Evolutionary conservation across 75 land plant genomes (phyloP), one percentile per base, ranked within the genome.

Genomic region (Pseudotsuga menziesii): DNA sequence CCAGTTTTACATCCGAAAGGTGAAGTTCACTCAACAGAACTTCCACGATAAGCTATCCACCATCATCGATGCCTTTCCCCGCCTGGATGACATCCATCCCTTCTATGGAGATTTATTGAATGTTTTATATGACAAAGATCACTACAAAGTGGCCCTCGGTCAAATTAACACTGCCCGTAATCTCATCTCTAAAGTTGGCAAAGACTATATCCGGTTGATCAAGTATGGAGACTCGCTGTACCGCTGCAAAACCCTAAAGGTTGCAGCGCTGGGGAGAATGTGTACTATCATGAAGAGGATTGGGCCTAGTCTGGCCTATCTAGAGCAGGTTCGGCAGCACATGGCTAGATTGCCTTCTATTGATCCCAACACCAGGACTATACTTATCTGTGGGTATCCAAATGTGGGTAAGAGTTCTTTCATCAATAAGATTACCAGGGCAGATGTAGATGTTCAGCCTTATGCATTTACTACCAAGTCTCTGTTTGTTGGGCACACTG

Each of bases 401-500:
- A 95, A 95, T 85, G 98, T 95, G 69, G 98, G 98, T 5, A 95
- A 95, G 85, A 93, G 96, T 72, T 90, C 93, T 19, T 95, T 95
- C 73, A 93, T 95, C 36, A 95, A 95, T 80, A 95, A 95, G 87
- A 87, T 95, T 35, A 95, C 98, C 4, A 85, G 98, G 72, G 98
- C 98, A 22, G 98, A 95, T 90, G 98, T 95, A 14, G 98, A 95
- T 88, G 98, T 95, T 52, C 98, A 95, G 88, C 98, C 98, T 0
- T 95, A 95, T 83, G 98, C 98, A 22, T 95, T 93, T 82, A 95
- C 98, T 17, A 95, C 98, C 0, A 95, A 95, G 83, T 93, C 94
- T 26, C 81, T 95, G 44, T 93, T 95, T 85, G 96, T 95, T 16
- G 98, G 98, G 15, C 98, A 95, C 77, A 95, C 98, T 19, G 98